phyloP scores from a whole-genome alignment of 805 yeast genomes.

The Kodamaea sagamina region DNA sequence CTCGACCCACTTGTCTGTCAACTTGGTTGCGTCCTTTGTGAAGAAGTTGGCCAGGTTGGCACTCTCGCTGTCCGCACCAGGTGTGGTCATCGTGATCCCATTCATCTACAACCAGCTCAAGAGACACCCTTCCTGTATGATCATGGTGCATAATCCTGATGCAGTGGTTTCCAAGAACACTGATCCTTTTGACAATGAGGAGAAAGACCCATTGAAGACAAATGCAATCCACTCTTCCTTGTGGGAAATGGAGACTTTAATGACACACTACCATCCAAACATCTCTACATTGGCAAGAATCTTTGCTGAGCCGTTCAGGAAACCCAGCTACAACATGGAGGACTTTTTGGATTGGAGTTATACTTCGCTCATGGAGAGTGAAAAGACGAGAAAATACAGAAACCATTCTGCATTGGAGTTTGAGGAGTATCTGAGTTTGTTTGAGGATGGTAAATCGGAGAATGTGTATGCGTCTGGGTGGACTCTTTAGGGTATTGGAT shows the following conservation, averaged over 20 bases:
- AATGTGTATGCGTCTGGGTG: slow-evolving; percentile 31
- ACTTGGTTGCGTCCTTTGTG: slow-evolving; percentile 85
- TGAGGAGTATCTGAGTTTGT: slow-evolving; percentile 50
- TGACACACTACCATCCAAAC: slow-evolving; percentile 91
- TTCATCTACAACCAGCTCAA: slow-evolving; percentile 86
- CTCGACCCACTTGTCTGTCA: slow-evolving; percentile 83
- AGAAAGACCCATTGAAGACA: slow-evolving; percentile 74
- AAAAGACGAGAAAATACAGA: slow-evolving; percentile 62
- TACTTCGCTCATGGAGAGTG: slow-evolving; percentile 61
- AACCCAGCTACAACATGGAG: slow-evolving; percentile 84
- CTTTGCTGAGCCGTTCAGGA: slow-evolving; percentile 85
- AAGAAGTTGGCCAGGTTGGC: slow-evolving; percentile 77
- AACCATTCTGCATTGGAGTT: slow-evolving; percentile 78
- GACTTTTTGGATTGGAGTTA: slow-evolving; percentile 94
- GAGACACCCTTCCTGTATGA: slow-evolving; percentile 93
- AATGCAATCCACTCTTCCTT: slow-evolving; percentile 81
- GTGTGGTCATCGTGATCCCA: slow-evolving; percentile 85
- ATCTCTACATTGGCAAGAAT: slow-evolving; percentile 89
- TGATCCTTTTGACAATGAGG: slow-evolving; percentile 70
- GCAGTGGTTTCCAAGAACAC: slow-evolving; percentile 8
- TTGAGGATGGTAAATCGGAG: slow-evolving; percentile 22
- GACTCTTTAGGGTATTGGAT: slow-evolving; percentile 18
- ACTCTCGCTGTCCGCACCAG: slow-evolving; percentile 80
- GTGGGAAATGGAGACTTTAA: slow-evolving; percentile 86
- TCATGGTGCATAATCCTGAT: slow-evolving; percentile 65